Evolutionary conservation across 768 basidiomycete genomes (phyloP).

Genomic region (Amanita subjunquillea): DNA sequence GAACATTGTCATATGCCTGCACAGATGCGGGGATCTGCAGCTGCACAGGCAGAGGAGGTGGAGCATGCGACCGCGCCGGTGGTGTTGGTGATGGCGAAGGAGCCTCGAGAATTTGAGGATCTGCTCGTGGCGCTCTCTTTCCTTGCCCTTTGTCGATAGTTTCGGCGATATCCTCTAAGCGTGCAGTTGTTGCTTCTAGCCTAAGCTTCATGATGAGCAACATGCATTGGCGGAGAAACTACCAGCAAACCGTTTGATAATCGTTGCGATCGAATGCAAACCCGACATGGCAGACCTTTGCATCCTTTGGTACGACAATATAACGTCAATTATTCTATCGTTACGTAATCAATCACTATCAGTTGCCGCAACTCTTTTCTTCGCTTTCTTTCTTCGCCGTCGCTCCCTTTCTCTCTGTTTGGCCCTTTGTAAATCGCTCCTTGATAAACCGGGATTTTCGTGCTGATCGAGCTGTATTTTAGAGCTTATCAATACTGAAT

Average conservation of each 20-base stretch:
- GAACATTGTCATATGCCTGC: conserved; percentile 64
- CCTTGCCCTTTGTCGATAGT: conserved; percentile 12
- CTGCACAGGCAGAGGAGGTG: conserved; percentile 21
- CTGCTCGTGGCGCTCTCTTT: neutral
- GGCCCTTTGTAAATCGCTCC: conserved; percentile 55
- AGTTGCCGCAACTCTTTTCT: conserved; percentile 42
- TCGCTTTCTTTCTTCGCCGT: conserved; percentile 67
- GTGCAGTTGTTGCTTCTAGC: conserved; percentile 86
- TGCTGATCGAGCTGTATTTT: conserved; percentile 53
- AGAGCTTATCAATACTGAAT: conserved; percentile 12
- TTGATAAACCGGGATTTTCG: conserved; percentile 69
- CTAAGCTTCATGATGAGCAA: conserved; percentile 30
- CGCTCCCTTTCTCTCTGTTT: conserved; percentile 71
- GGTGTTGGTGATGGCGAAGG: conserved; percentile 21
- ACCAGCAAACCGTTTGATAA: conserved; percentile 62
- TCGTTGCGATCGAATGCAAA: conserved; percentile 67
- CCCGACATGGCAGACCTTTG: conserved; percentile 27
- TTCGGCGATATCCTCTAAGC: conserved; percentile 83
- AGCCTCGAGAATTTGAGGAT: conserved; percentile 17
- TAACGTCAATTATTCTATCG: too few species aligned
- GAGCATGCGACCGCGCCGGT: conserved; percentile 19
- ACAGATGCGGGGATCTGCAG: conserved; percentile 47
- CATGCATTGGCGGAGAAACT: neutral
- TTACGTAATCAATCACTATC: conserved; percentile 11
- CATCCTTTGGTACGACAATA: neutral